A percentile compares a stretch with the other conserved stretches of the same genome.
Evolutionary conservation across 1,139 yeast species (phyloP).

Genomic region (Saccharomycopsis phalli): DNA sequence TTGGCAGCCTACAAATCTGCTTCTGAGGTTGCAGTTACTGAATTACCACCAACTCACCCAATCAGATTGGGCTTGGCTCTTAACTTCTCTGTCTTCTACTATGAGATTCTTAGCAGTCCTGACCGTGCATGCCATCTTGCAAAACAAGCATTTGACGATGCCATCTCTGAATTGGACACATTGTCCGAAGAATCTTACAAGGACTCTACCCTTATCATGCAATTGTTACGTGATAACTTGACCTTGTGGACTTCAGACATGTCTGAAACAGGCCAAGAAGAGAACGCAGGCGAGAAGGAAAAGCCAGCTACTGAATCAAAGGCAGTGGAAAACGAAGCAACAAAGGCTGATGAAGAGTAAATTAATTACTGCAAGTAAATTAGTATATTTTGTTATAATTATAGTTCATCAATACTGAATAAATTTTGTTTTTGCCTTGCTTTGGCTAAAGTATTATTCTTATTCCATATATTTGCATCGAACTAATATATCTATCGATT

Average conservation of each 20-base stretch:
- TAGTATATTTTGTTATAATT: slow-evolving; percentile 9
- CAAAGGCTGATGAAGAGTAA: slow-evolving; percentile 9
- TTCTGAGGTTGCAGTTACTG: slow-evolving; percentile 93
- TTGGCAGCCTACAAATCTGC: slow-evolving; percentile 94
- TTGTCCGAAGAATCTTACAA: slow-evolving; percentile 96
- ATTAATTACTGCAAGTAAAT: slow-evolving; percentile 4
- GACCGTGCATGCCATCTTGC: slow-evolving; percentile 98
- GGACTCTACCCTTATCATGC: slow-evolving; percentile 97
- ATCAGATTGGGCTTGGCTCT: slow-evolving; percentile 96
- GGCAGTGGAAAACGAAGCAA: slow-evolving; percentile 8
- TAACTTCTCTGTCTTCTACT: slow-evolving; percentile 96
- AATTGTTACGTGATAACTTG: slow-evolving; percentile 94
- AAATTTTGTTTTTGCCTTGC: neutral
- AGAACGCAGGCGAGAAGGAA: slow-evolving; percentile 23
- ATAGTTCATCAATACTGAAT: neutral
- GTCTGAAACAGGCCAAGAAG: slow-evolving; percentile 73
- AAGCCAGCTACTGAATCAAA: slow-evolving; percentile 16
- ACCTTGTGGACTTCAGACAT: slow-evolving; percentile 97
- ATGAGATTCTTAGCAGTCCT: slow-evolving; percentile 95
- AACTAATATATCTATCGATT: too few species aligned
- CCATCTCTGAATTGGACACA: slow-evolving; percentile 97
- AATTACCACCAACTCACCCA: slow-evolving; percentile 97
- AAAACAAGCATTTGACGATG: slow-evolving; percentile 97
- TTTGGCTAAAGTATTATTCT: too few species aligned
- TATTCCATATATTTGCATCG: too few species aligned